Evolutionary conservation across 768 basidiomycete species (phyloP).

Genomic region (Rhizopogon vinicolor): DNA sequence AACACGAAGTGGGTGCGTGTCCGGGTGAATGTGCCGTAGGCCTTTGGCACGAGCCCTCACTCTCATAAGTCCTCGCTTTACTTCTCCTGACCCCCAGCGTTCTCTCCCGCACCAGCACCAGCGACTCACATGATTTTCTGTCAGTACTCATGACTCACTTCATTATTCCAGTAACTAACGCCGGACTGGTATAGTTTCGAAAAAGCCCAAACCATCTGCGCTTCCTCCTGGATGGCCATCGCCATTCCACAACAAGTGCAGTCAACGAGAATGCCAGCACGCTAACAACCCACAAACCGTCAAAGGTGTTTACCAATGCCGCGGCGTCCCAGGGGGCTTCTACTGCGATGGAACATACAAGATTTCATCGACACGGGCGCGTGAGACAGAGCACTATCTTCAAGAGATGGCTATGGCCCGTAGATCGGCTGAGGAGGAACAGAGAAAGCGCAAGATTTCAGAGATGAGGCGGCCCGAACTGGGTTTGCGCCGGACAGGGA

Average conservation of each 20-base stretch:
- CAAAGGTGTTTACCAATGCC: constrained; percentile 28
- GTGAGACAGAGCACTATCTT: constrained; percentile 27
- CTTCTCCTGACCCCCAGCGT: constrained; percentile 11
- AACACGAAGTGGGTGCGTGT: constrained; percentile 31
- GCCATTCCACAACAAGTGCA: constrained; percentile 32
- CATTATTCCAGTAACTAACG: neutral
- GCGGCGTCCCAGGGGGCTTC: constrained; percentile 29
- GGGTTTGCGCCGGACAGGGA: constrained; percentile 8
- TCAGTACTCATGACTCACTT: constrained; percentile 12
- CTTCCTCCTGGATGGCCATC: constrained; percentile 32
- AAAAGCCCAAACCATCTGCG: constrained; percentile 22
- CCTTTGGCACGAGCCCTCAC: constrained; percentile 11
- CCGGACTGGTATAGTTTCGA: constrained; percentile 18
- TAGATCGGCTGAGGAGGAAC: constrained; percentile 22
- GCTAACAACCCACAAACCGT: constrained; percentile 25
- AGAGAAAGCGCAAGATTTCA: constrained; percentile 23
- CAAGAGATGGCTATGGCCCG: constrained; percentile 20
- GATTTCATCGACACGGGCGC: constrained; percentile 26
- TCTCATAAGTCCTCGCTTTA: constrained; percentile 20
- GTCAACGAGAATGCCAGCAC: constrained; percentile 26
- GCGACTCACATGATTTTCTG: constrained; percentile 23
- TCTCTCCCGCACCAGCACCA: constrained; percentile 4
- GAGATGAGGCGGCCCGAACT: constrained; percentile 22
- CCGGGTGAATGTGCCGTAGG: constrained; percentile 13
- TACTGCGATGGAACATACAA: constrained; percentile 31